Percentiles rank a stretch among this genome's conserved stretches.
phyloP scores from a whole-genome alignment of 805 yeast species.

The Suhomyces canberraensis region DNA sequence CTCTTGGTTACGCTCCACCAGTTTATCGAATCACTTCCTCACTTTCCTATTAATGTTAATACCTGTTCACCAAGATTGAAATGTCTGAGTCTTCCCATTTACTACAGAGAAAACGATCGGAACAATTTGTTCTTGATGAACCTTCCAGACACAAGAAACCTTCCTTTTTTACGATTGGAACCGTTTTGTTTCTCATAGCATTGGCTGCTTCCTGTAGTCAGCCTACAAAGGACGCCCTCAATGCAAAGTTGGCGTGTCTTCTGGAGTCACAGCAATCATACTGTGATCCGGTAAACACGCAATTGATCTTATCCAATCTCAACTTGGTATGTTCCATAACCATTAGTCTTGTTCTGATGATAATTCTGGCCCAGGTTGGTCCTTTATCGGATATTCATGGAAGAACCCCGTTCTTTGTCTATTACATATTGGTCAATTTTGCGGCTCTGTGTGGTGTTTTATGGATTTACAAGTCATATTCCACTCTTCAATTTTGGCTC shows the following conservation, averaged over 20 bases:
- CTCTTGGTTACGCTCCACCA: too few species aligned
- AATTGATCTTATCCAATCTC: constrained; percentile 8
- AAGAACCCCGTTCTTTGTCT: constrained; percentile 4
- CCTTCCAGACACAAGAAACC: not conserved
- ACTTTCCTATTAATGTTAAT: too few species aligned
- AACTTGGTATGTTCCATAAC: constrained; percentile 2
- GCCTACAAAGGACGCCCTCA: constrained; percentile 1
- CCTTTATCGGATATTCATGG: constrained; percentile 10
- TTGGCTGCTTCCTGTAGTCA: constrained; percentile 3
- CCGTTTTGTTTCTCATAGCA: not conserved
- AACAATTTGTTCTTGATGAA: not conserved
- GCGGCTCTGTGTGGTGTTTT: not conserved
- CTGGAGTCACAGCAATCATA: not conserved
- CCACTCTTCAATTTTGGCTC: constrained; percentile 1
- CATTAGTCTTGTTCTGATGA: constrained; percentile 3
- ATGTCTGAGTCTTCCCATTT: not conserved
- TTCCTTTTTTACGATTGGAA: not conserved
- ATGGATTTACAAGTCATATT: not conserved
- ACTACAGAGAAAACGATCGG: not conserved
- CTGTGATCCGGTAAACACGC: constrained; percentile 9
- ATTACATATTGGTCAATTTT: not conserved
- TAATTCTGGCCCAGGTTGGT: constrained; percentile 7
- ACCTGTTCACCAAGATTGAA: too few species aligned
- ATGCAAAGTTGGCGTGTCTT: constrained; percentile 1
- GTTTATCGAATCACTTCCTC: too few species aligned